These are phyloP conservation scores for Orobanche coerulescens DNA, from an alignment of 257 asterid genomes.

Conservation along the genomic window DNA sequence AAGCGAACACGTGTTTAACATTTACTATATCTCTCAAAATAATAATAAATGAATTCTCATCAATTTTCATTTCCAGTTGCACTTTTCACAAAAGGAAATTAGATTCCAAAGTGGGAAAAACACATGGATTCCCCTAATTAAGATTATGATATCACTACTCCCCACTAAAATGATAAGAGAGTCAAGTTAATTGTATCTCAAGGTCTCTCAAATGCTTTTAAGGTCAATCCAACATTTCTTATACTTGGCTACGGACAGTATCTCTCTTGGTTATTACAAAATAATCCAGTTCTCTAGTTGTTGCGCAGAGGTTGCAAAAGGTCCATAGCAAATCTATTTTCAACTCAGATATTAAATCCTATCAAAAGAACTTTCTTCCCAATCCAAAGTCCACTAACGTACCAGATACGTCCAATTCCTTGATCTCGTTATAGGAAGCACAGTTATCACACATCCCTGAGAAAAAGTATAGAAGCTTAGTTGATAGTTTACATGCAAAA, in stretches of 20 bases:
- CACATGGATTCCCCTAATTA: background rate
- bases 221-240: slow-evolving; percentile 1
- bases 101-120: background rate
- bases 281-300: background rate
- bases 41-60: too few relatives aligned
- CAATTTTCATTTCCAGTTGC: background rate
- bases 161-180: background rate
- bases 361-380: background rate
- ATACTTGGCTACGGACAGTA: background rate
- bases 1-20: too few relatives aligned
- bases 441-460: slow-evolving; percentile 99
- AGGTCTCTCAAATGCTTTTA: background rate
- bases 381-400: slow-evolving; percentile 15
- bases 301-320: background rate
- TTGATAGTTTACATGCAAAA: slow-evolving; percentile 11
- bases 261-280: background rate
- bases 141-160: background rate
- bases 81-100: background rate
- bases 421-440: slow-evolving; percentile 55
- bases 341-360: slow-evolving; percentile 15
- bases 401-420: slow-evolving; percentile 85
- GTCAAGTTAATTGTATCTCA: background rate
- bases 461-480: slow-evolving; percentile 22
- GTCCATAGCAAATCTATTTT: background rate
- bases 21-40: too few relatives aligned